phyloP scores from a whole-genome alignment of 106 monocot genomes.

The Acorus calamus region DNA sequence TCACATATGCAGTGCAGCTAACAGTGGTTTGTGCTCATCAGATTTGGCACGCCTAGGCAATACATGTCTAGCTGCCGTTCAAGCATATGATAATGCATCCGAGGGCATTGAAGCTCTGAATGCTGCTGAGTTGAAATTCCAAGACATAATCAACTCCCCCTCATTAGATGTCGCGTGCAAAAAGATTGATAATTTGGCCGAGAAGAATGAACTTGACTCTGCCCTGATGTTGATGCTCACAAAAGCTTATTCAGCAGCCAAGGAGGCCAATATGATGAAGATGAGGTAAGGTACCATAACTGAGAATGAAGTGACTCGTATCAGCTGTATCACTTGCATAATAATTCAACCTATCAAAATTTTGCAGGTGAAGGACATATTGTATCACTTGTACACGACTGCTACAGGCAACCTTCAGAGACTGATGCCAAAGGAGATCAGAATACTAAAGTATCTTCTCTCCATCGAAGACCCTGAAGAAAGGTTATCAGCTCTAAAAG shows the following conservation, averaged over 20 bases:
- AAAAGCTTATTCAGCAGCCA: constrained; percentile 90
- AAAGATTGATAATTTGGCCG: constrained; percentile 85
- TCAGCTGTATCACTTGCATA: too few relatives aligned
- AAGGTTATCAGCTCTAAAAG: constrained; percentile 43
- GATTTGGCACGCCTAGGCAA: constrained; percentile 70
- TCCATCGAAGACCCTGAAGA: constrained; percentile 70
- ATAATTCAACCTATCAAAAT: neutral
- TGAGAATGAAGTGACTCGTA: too few relatives aligned
- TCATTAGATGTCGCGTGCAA: constrained; percentile 60
- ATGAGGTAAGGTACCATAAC: constrained; percentile 47
- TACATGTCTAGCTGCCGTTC: constrained; percentile 68
- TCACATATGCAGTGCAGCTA: neutral
- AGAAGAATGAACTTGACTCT: constrained; percentile 88
- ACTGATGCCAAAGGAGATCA: constrained; percentile 91
- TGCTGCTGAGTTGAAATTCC: constrained; percentile 82
- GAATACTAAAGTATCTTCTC: constrained; percentile 82
- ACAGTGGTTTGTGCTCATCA: constrained; percentile 8
- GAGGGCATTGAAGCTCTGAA: constrained; percentile 74
- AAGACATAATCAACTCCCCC: constrained; percentile 83
- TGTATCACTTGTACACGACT: constrained; percentile 83
- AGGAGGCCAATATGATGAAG: constrained; percentile 83
- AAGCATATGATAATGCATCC: constrained; percentile 74
- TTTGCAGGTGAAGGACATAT: constrained; percentile 69
- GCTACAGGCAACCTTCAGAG: constrained; percentile 79
- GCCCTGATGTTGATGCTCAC: constrained; percentile 79